Evolutionary conservation across 306 rosid genomes (phyloP), one percentile per base, ranked within the genome.

Genomic region (Luffa acutangula): DNA sequence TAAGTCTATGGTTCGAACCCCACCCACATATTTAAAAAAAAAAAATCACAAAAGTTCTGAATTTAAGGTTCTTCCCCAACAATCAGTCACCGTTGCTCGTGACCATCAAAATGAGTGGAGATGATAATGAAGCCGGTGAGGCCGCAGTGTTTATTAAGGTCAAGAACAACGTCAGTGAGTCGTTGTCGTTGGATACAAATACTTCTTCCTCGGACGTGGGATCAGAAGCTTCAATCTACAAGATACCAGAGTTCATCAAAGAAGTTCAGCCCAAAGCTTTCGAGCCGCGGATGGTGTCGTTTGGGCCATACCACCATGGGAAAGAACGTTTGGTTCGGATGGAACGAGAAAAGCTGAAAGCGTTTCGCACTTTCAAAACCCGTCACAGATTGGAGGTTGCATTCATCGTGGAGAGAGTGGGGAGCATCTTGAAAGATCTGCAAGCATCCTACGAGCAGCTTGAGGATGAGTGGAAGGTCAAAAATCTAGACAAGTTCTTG

Each of bases 291-390:
- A 45, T 74, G 34, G 87, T 86, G 80, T 85, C 93, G 2, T 83
- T 90, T 18, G 93, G 93, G 20, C 90, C 93, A 53, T 88, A 83
- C 62, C 91, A 88, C 42, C 21, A 78, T 1, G 82, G 82, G 0
- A 37, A 86, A 6, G 54, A 63, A 0, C 58, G 59, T 49, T 58
- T 51, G 58, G 45, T 46, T 33, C 70, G 48, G 12, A 82, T 80
- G 89, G 88, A 90, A 83, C 80, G 62, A 63, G 88, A 88, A 84
- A 88, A 88, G 31, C 31, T 25, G 31, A 25, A 25, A 25, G 31
- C 89, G 1, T 85, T 90, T 10, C 14, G 84, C 51, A 88, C 82
- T 78, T 90, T 85, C 20, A 73, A 86, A 0, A 82, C 73, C 33
- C 81, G 90, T 18, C 82, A 78, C 73, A 41, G 77, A 17, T 86